Evolutionary conservation across 1,139 yeast genomes (phyloP).

Genomic region (Blastobotrys proliferans): DNA sequence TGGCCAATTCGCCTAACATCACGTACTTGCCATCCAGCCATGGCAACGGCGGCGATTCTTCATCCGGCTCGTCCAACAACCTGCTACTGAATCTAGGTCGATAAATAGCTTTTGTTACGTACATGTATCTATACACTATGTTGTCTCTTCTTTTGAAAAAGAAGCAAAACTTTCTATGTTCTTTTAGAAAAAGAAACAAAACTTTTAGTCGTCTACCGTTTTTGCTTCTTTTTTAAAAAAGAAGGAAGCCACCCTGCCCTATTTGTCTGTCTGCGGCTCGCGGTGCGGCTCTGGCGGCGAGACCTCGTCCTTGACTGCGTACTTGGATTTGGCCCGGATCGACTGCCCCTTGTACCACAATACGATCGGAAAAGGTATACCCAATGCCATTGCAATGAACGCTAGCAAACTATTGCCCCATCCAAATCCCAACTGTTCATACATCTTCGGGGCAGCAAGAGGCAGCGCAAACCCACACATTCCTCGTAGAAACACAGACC

Average conservation of each 20-base stretch:
- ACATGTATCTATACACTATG: not conserved
- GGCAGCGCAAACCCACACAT: conserved; percentile 51
- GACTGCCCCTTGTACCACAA: conserved; percentile 67
- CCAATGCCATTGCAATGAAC: conserved; percentile 45
- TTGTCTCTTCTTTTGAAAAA: not conserved
- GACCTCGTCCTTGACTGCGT: too few relatives aligned
- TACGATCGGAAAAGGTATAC: conserved; percentile 72
- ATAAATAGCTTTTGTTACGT: not conserved
- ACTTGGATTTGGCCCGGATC: conserved; percentile 40
- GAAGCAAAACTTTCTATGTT: too few relatives aligned
- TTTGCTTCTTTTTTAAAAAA: too few relatives aligned
- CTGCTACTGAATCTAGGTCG: conserved; percentile 54
- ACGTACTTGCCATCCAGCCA: conserved; percentile 79
- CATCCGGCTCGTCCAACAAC: conserved; percentile 39
- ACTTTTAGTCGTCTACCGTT: too few relatives aligned
- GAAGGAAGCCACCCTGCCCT: too few relatives aligned
- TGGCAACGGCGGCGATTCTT: conserved; percentile 32
- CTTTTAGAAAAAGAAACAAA: too few relatives aligned
- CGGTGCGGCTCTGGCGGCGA: too few relatives aligned
- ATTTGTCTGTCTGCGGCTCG: too few relatives aligned
- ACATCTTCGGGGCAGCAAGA: conserved; percentile 32
- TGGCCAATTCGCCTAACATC: conserved; percentile 79
- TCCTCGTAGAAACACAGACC: conserved; percentile 58
- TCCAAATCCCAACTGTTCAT: conserved; percentile 45
- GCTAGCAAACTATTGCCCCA: conserved; percentile 61